Evolutionary conservation across 371 early-diverging fungal species (phyloP), one percentile per base, ranked within the genome.

Genomic region (Parasitella parasitica): DNA sequence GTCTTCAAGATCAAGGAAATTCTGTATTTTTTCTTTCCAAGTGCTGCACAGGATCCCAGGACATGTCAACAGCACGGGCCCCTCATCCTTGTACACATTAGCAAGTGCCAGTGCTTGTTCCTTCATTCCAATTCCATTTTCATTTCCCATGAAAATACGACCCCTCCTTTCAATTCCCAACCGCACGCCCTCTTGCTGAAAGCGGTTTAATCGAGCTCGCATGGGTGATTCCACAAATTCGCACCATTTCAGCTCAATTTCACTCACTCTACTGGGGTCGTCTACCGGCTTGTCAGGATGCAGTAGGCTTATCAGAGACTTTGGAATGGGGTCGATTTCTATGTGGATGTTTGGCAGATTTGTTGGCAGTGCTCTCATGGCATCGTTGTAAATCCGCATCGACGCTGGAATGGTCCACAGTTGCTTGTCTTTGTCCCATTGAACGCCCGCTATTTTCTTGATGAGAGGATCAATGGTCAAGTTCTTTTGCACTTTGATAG

Each of bases 91-190:
- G 53, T 89, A 89, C n/a, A 73, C 82, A 22, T 67, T 46, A 3
- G 81, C 74, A 2, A 89, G 67, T 3, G 85, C 83, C 6, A 92
- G 34, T 64, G 98, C 95, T 72, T 99, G 97, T 48, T 98, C 89
- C 1, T 94, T 93, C 73, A 94, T 93, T n/a, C 96, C 97, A 7
- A 97, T 72, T 12, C 97, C 96, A 96, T 97, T 97, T 75, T 99
- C 98, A 73, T 99, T 99, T 0, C 97, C 97, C 63, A 99, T 72
- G 51, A 99, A 63, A 15, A 90, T 59, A 27, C 87, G 63, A 1
- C 88, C 89, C 4, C 67, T 54, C 27, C 70, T 62, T 15, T 61
- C 59, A 3, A 87, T 27, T 4, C 79, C 86, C 63, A 71, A 54
- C 11, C 37, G 48, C 0, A 91, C 85, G 6, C 79, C 86, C 50